Base-by-base conservation (phyloP, 352 stramenopile species). In the Pythium apleroticum region DNA sequence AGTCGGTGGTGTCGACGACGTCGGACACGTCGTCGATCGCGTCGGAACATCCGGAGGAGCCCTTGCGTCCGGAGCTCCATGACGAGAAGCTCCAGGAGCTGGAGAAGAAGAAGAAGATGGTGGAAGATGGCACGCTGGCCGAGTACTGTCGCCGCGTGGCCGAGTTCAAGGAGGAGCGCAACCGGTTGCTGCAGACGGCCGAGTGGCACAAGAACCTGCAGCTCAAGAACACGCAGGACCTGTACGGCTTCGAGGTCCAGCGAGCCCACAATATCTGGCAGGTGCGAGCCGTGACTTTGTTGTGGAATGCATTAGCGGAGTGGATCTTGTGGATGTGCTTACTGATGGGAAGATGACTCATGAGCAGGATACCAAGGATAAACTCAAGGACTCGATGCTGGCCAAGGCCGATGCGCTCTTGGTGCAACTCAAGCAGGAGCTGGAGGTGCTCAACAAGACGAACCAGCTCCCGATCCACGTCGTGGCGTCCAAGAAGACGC, bases 181-280 rank as follows among this genome's bases (percentile, higher is more conserved):
- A 88, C 43, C 78, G 80, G 5, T 57, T 91, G 60, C 70, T 94
- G 45, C 78, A 92, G 63, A 86, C 73, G 0, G 86, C 86, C 3
- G 81, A 92, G 66, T 82, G 87, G 66, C 86, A 94, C 72, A 89
- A 90, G 66, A 88, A 87, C 57, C 65, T 94, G 27, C 86, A 94
- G 72, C 71, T 94, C n/a, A 91, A 90, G 64, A 94, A 94, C 70
- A 80, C 76, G 49, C 67, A 89, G 50, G 83, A 94, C 39, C 72
- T 94, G 14, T 87, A 89, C 60, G 77, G 73, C n/a, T 92, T 91
- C 66, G 84, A 92, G 53, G 73, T 90, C 28, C 84, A 94, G 64
- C 75, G 76, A 20, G 84, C 83, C 0, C 66, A 90, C 28, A 73
- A 94, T 61, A 66, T 94, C 35, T 92, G 78, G 74, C 48, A 76